Evolutionary conservation across 352 stramenopile species (phyloP).

Genomic region (Saprolegnia diclina): DNA sequence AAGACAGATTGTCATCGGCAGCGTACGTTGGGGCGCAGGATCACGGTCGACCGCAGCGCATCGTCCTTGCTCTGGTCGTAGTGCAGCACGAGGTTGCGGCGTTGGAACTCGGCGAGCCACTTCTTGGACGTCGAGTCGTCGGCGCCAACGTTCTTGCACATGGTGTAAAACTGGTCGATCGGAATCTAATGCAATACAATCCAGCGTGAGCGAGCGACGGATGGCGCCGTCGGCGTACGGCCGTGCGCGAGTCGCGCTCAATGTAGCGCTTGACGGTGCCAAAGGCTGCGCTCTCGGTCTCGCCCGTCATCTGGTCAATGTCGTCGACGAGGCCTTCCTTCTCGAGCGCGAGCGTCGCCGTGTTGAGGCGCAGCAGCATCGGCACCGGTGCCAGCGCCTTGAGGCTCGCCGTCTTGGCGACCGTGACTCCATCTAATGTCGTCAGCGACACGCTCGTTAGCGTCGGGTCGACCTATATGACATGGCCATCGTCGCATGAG

Average conservation of each 20-base stretch:
- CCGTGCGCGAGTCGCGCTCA: conserved; percentile 48
- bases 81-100: conserved; percentile 65
- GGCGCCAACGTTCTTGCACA: conserved; percentile 61
- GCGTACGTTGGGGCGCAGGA: conserved; percentile 61
- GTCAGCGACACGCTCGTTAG: conserved; percentile 30
- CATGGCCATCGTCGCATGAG: background rate
- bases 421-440: conserved; percentile 54
- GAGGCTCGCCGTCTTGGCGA: conserved; percentile 60
- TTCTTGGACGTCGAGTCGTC: conserved; percentile 67
- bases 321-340: conserved; percentile 29
- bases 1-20: background rate
- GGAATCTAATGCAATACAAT: conserved; percentile 44
- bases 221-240: too few species aligned
- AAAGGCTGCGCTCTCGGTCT: conserved; percentile 54
- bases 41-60: conserved; percentile 60
- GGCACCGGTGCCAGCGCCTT: conserved; percentile 53
- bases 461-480: conserved; percentile 14
- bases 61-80: conserved; percentile 62
- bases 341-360: conserved; percentile 51
- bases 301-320: conserved; percentile 25
- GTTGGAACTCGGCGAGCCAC: conserved; percentile 69
- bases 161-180: conserved; percentile 59
- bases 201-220: too few species aligned
- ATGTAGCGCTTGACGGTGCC: conserved; percentile 57
- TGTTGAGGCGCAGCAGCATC: conserved; percentile 70